Conservation (phyloP, 2,329 filamentous ascomycete genomes). For the Xylaria sp. region DNA sequence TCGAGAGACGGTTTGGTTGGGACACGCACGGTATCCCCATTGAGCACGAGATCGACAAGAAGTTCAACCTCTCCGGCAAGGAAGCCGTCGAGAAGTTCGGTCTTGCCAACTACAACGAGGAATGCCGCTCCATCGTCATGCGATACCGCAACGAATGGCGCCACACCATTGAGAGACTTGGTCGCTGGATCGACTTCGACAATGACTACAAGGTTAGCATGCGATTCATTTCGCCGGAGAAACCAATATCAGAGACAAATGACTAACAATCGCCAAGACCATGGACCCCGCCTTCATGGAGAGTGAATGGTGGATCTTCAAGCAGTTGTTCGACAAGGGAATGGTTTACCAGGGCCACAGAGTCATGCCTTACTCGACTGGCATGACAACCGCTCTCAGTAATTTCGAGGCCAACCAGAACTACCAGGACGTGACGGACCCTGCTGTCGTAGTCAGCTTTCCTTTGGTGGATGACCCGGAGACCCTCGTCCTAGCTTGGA, state of each 20-base stretch:
- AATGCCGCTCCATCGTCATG: constrained; percentile 92
- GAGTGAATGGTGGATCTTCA: constrained; percentile 94
- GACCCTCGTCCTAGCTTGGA: constrained; percentile 78
- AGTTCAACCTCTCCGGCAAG: constrained; percentile 79
- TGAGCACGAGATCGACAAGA: constrained; percentile 97
- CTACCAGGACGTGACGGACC: constrained; percentile 89
- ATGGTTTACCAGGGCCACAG: constrained; percentile 84
- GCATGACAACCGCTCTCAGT: constrained; percentile 79
- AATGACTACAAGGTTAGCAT: constrained; percentile 79
- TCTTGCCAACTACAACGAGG: constrained; percentile 82
- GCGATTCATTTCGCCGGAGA: not conserved
- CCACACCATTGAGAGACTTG: constrained; percentile 77
- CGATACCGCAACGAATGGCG: constrained; percentile 83
- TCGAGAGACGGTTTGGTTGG: constrained; percentile 91
- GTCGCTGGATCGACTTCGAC: constrained; percentile 96
- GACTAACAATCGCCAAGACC: constrained; percentile 47
- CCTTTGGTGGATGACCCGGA: constrained; percentile 73
- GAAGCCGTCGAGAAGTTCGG: constrained; percentile 83
- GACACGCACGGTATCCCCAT: constrained; percentile 92
- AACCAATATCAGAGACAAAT: constrained; percentile 14
- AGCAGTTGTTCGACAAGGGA: constrained; percentile 83
- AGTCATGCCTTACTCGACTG: constrained; percentile 94
- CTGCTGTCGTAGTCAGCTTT: constrained; percentile 82
- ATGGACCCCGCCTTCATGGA: constrained; percentile 98
- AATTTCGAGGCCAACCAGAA: constrained; percentile 95